Conservation (phyloP, 257 asterid genomes). For the Echium plantagineum region DNA sequence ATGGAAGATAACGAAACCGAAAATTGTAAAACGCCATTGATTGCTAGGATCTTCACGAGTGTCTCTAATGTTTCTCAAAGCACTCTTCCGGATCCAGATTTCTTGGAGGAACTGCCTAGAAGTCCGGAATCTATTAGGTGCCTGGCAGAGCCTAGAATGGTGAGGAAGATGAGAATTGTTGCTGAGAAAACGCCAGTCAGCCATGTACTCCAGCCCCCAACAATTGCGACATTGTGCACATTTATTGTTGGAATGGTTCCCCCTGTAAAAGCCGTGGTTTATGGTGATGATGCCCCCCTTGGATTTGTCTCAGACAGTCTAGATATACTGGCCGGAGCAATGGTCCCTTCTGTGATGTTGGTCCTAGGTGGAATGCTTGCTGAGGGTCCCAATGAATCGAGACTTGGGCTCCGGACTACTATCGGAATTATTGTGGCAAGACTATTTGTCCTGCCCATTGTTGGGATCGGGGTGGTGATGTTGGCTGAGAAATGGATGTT, state of each 20-base stretch:
- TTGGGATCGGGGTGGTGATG: conserved; percentile 53
- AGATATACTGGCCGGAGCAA: conserved; percentile 70
- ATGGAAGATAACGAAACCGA: conserved; percentile 79
- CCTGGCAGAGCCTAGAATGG: conserved; percentile 72
- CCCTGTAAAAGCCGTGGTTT: conserved; percentile 47
- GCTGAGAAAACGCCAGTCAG: conserved; percentile 73
- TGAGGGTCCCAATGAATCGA: conserved; percentile 80
- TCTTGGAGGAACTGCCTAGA: conserved; percentile 39
- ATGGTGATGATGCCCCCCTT: conserved; percentile 66
- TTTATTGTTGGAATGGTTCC: conserved; percentile 78
- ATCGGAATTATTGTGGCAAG: conserved; percentile 59
- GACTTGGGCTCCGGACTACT: conserved; percentile 62
- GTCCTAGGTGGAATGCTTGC: conserved; percentile 93
- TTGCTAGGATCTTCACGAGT: conserved; percentile 47
- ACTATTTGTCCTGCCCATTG: conserved; percentile 56
- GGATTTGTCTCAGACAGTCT: conserved; percentile 63
- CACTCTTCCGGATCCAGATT: conserved; percentile 37
- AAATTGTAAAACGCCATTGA: conserved; percentile 73
- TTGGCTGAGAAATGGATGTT: conserved; percentile 46
- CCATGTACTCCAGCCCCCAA: conserved; percentile 82
- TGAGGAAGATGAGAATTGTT: conserved; percentile 58
- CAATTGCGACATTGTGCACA: conserved; percentile 63
- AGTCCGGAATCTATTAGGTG: conserved; percentile 64
- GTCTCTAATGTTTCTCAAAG: conserved; percentile 27
- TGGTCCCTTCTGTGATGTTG: conserved; percentile 93